Base-by-base conservation (phyloP, 768 basidiomycete species). In the Pisolithus microcarpus region DNA sequence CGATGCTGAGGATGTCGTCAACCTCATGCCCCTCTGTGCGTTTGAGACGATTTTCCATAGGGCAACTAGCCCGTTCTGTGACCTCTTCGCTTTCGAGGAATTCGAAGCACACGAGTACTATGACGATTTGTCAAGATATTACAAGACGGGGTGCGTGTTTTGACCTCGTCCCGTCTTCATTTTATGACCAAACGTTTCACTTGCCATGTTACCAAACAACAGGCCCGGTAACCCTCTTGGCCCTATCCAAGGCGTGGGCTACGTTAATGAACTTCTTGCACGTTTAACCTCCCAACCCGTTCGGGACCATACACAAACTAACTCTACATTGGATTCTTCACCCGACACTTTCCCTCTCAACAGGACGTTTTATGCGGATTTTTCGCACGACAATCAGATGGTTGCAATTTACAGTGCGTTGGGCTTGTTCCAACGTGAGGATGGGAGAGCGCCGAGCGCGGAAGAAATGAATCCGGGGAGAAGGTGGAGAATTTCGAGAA, bases 381-480 rank as follows among this genome's bases (percentile, higher is more conserved):
- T 91, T 65, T 81, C 85, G 8, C 89, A 91, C 64, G 89, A 91
- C 62, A 89, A 91, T 63, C 73, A 85, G 61, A 87, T 94, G 80
- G 71, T 87, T 38, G 82, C 87, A 34, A 84, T 92, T 45, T 85
- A 82, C 56, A 61, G 75, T 66, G 69, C 87, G 61, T 51, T 80
- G 70, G 90, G 78, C 38, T 73, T 78, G 46, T 80, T 76, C 63
- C 64, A 51, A 6, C 76, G 75, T 54, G 50, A 57, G 0, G 39
- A 31, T 49, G 13, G 46, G 9, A 40, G n/a, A 23, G 18, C n/a
- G 18, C 62, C 56, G 1, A 49, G n/a, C 7, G 45, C 59, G 13
- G 42, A 60, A 34, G 34, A 47, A 24, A 50, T 62, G 3, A 59
- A 71, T 45, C 37, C 56, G 4, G 24, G 23, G 9, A 64, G 76